Evolutionary conservation across 2,329 filamentous ascomycete species (phyloP).

Genomic region (Colletotrichum higginsianum): DNA sequence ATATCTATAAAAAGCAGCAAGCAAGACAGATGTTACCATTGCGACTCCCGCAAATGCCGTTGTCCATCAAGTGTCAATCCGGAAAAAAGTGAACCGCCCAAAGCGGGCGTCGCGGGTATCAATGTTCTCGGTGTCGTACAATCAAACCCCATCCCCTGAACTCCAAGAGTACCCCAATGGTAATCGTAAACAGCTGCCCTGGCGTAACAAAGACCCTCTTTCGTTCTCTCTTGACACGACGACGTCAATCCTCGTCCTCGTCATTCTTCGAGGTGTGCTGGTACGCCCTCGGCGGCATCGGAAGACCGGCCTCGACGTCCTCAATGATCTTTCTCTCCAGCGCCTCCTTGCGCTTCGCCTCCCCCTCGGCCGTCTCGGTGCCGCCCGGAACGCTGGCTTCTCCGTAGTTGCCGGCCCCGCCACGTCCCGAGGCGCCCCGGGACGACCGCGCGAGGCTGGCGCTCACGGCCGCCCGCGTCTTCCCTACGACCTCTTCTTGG

Average conservation of each 20-base stretch:
- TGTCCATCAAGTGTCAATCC: not conserved
- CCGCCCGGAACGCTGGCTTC: slow-evolving; percentile 46
- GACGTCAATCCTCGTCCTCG: slow-evolving; percentile 33
- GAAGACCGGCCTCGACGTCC: slow-evolving; percentile 64
- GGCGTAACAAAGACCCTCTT: too few species aligned
- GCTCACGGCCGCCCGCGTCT: slow-evolving; percentile 52
- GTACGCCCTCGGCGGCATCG: slow-evolving; percentile 63
- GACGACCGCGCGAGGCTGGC: slow-evolving; percentile 47
- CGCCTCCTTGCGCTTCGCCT: slow-evolving; percentile 53
- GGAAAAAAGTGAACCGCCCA: slow-evolving; percentile 24
- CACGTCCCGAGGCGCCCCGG: slow-evolving; percentile 60
- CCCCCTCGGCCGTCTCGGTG: slow-evolving; percentile 46
- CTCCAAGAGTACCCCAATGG: slow-evolving; percentile 19
- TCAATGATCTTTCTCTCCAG: slow-evolving; percentile 60
- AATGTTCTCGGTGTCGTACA: slow-evolving; percentile 25
- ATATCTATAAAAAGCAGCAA: not conserved
- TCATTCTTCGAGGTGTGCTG: slow-evolving; percentile 47
- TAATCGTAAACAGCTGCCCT: not conserved
- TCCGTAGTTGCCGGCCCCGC: slow-evolving; percentile 71
- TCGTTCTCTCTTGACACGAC: not conserved
- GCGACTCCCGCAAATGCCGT: slow-evolving; percentile 15
- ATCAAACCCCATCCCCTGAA: not conserved
- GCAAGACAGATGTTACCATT: slow-evolving; percentile 23
- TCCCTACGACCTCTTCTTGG: slow-evolving; percentile 53
- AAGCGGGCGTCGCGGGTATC: slow-evolving; percentile 42